Conservation (phyloP, 331 rosid species). For the Saraca asoca region DNA sequence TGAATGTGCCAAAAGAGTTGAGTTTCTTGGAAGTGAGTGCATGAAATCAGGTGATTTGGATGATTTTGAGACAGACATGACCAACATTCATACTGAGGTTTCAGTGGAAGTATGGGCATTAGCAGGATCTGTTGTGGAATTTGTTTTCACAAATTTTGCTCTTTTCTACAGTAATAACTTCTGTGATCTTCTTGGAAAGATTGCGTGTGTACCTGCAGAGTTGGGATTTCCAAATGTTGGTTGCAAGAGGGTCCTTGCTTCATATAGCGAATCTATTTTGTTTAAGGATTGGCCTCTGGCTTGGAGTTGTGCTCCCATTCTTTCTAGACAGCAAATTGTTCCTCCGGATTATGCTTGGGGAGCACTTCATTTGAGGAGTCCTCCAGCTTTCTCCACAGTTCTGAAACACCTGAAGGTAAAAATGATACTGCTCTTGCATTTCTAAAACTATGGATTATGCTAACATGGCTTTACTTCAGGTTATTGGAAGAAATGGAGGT, state of each 20-base stretch:
- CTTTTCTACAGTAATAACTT: constrained; percentile 80
- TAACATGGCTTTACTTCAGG: constrained; percentile 51
- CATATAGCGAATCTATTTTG: constrained; percentile 80
- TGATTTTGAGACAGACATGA: constrained; percentile 66
- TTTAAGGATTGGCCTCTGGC: constrained; percentile 93
- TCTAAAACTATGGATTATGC: constrained; percentile 22
- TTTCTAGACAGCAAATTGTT: constrained; percentile 59
- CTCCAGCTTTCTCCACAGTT: constrained; percentile 78
- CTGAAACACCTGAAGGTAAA: constrained; percentile 88
- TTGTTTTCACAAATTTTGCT: constrained; percentile 84
- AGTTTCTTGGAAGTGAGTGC: constrained; percentile 83
- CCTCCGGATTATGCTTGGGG: constrained; percentile 98
- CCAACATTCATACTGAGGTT: constrained; percentile 58
- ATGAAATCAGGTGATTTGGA: constrained; percentile 66
- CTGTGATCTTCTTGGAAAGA: constrained; percentile 81
- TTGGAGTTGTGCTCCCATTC: constrained; percentile 95
- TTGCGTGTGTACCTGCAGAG: constrained; percentile 87
- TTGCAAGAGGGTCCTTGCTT: constrained; percentile 83
- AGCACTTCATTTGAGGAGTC: constrained; percentile 79
- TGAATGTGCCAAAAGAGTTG: constrained; percentile 94
- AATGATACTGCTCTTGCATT: constrained; percentile 24
- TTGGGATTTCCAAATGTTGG: constrained; percentile 83
- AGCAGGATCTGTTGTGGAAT: constrained; percentile 86
- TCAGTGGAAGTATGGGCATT: constrained; percentile 81
- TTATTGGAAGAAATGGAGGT: constrained; percentile 82